A percentile compares a stretch with the other conserved stretches of the same genome.
These are phyloP conservation scores for Ceratocystis variospora DNA, from an alignment of 2,329 filamentous ascomycete species.

Conservation along the genomic window DNA sequence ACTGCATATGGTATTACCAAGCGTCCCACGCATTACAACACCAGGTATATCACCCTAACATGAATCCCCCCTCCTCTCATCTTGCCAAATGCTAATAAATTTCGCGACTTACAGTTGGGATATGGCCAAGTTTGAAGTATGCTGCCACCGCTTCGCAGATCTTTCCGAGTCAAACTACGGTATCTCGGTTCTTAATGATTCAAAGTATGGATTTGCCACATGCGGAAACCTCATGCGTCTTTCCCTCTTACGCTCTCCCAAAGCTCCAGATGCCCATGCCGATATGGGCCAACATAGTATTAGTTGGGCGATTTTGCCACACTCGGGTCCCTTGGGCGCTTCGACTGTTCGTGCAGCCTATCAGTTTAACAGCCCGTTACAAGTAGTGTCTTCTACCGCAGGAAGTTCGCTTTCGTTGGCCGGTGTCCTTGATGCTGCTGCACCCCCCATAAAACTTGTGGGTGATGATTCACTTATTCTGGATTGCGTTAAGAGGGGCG, in stretches of 20 bases:
- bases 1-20: slow-evolving; percentile 82
- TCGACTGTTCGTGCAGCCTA: slow-evolving; percentile 70
- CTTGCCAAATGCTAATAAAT: not conserved
- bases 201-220: slow-evolving; percentile 91
- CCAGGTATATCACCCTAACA: slow-evolving; percentile 34
- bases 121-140: slow-evolving; percentile 96
- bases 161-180: slow-evolving; percentile 78
- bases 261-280: slow-evolving; percentile 83
- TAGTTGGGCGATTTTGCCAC: slow-evolving; percentile 81
- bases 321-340: slow-evolving; percentile 56
- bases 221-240: slow-evolving; percentile 80
- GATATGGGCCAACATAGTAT: slow-evolving; percentile 87
- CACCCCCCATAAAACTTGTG: slow-evolving; percentile 49
- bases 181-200: slow-evolving; percentile 86
- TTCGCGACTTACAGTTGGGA: slow-evolving; percentile 49
- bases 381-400: slow-evolving; percentile 23
- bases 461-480: slow-evolving; percentile 58
- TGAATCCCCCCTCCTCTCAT: not conserved
- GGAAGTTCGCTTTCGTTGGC: slow-evolving; percentile 9
- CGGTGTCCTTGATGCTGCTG: slow-evolving; percentile 21
- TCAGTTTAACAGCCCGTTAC: slow-evolving; percentile 77
- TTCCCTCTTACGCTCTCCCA: slow-evolving; percentile 71
- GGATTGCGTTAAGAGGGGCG: slow-evolving; percentile 86
- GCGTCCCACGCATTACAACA: slow-evolving; percentile 95
- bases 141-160: slow-evolving; percentile 89